Base-by-base conservation (phyloP, 306 rosid species). In the Trifolium pratense region DNA sequence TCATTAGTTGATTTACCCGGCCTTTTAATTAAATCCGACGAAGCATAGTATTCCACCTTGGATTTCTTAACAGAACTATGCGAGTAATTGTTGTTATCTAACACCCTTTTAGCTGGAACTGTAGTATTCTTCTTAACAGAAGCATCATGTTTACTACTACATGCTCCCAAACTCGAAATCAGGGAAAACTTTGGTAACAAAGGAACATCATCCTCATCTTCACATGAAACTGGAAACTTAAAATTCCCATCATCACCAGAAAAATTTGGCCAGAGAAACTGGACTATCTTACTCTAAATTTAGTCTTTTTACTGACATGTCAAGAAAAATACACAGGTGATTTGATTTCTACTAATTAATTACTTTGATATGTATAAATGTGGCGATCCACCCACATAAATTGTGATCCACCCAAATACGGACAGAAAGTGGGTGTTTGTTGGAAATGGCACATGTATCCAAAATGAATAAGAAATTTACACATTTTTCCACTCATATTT, bases 31-130 rank as follows among this genome's bases (percentile, higher is more conserved):
- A n/a, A n/a, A n/a, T n/a, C n/a, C n/a, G n/a, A n/a, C n/a, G n/a
- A n/a, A n/a, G n/a, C n/a, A n/a, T n/a, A n/a, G n/a, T n/a, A n/a
- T 0, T 73, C 37, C 37, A 42, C 29, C 73, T 79, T 79, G 2
- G 51, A 14, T 68, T 73, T 73, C 74, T 73, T 79, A 17, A 34
- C 29, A 1, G 59, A 36, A 66, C n/a, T 3, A 5, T 16, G 37
- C 51, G 39, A 36, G 45, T 48, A 13, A 48, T 6, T 8, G 15
- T 3, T 14, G 51, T 67, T 7, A 5, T 63, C 74, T 6, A 72
- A 23, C 21, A 29, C 42, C 42, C 78, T 73, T 4, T 43, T 43
- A 43, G 0, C 16, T 0, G n/a, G 15, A 4, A 42, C 15, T 40
- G 3, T 3, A 40, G 14, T 42, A n/a, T 5, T 43, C 75, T 11